A percentile compares a stretch with the other conserved stretches of the same genome.
phyloP scores from a whole-genome alignment of 139 green algal genomes.

The Pycnococcus provasolii region DNA sequence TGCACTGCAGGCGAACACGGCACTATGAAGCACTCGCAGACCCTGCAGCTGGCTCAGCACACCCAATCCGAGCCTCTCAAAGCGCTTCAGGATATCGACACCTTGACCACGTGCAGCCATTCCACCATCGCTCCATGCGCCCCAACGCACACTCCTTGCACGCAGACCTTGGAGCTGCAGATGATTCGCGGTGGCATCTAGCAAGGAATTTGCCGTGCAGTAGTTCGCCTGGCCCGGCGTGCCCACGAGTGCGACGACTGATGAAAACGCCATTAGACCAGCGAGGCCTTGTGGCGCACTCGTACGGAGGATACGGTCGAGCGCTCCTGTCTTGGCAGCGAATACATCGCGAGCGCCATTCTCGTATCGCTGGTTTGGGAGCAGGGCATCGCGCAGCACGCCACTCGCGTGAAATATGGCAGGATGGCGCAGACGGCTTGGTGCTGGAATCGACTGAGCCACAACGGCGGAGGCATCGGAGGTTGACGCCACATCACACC shows the following conservation, averaged over 20 bases:
- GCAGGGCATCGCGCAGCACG: conserved; percentile 46
- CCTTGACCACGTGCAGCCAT: conserved; percentile 49
- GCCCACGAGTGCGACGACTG: conserved; percentile 41
- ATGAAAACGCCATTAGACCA: conserved; percentile 35
- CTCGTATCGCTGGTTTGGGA: conserved; percentile 36
- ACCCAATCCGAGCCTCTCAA: conserved; percentile 59
- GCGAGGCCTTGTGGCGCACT: neutral
- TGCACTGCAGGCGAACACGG: neutral
- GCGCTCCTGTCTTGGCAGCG: conserved; percentile 42
- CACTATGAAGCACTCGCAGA: neutral
- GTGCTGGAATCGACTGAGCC: too few species aligned
- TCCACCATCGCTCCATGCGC: conserved; percentile 66
- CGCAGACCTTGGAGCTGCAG: neutral
- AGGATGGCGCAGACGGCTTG: too few species aligned
- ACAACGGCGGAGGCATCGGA: too few species aligned
- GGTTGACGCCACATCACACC: too few species aligned
- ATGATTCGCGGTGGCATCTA: conserved; percentile 29
- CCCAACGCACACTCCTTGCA: conserved; percentile 63
- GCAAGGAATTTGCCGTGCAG: conserved; percentile 30
- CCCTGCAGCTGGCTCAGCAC: conserved; percentile 35
- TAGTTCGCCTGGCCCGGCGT: conserved; percentile 36
- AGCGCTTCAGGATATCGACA: conserved; percentile 34
- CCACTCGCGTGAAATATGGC: conserved; percentile 49
- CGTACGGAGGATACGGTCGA: neutral
- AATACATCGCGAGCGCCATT: conserved; percentile 27